Evolutionary conservation across 2,329 filamentous ascomycete genomes (phyloP).

Genomic region (Pseudogymnoascus sp.): DNA sequence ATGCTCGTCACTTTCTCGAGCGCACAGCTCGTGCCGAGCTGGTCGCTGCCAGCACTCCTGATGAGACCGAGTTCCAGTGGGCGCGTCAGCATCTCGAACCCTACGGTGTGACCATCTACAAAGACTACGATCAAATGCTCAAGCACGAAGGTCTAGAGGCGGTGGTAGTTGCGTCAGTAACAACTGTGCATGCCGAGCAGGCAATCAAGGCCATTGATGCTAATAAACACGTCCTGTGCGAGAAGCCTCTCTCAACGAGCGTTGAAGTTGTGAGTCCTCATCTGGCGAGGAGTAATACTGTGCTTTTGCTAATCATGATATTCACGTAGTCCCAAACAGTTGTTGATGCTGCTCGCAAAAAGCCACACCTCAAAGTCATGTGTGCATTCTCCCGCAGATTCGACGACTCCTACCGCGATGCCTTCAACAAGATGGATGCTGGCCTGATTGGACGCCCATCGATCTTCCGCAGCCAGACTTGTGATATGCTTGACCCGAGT

Average conservation of each 20-base stretch:
- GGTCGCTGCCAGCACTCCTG: slow-evolving; percentile 42
- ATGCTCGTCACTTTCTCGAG: slow-evolving; percentile 42
- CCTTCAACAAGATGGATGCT: not conserved
- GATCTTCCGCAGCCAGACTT: slow-evolving; percentile 2
- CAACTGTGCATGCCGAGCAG: slow-evolving; percentile 49
- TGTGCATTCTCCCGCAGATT: slow-evolving; percentile 4
- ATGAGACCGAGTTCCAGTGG: slow-evolving; percentile 41
- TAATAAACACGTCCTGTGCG: slow-evolving; percentile 49
- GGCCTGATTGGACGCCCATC: not conserved
- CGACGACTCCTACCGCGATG: not conserved
- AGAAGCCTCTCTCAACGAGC: slow-evolving; percentile 43
- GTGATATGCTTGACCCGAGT: slow-evolving; percentile 5
- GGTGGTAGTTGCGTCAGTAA: slow-evolving; percentile 48
- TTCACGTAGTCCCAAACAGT: slow-evolving; percentile 34
- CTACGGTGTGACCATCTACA: slow-evolving; percentile 45
- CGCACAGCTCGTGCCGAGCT: slow-evolving; percentile 41
- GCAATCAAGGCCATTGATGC: slow-evolving; percentile 49
- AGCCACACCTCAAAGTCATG: slow-evolving; percentile 37
- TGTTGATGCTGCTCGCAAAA: slow-evolving; percentile 32
- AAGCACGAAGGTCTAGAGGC: slow-evolving; percentile 27
- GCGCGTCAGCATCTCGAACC: slow-evolving; percentile 42
- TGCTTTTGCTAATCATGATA: not conserved
- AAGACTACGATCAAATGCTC: slow-evolving; percentile 49
- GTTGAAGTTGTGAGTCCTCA: slow-evolving; percentile 32
- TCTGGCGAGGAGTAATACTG: slow-evolving; percentile 1